Evolutionary conservation across 2,329 filamentous ascomycete genomes (phyloP).

Genomic region (Hirsutella rhossiliensis): DNA sequence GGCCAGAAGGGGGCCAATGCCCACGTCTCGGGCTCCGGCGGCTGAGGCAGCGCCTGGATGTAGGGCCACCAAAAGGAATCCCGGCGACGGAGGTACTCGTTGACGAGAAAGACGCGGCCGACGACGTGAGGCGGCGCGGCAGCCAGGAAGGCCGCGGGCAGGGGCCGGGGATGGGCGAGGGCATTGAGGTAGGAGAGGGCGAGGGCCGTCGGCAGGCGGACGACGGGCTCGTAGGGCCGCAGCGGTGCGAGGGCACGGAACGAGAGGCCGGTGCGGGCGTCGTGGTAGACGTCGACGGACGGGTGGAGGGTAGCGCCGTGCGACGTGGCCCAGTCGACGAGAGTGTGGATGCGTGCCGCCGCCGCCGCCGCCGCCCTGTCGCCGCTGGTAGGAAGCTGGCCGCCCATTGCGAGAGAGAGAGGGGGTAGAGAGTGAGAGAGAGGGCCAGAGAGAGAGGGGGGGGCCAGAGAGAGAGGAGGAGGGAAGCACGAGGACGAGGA

Average conservation of each 20-base stretch:
- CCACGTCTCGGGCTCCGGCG: constrained; percentile 36
- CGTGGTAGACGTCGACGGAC: constrained; percentile 38
- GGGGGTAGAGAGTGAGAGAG: too few relatives aligned
- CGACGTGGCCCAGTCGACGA: constrained; percentile 35
- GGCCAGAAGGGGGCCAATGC: constrained; percentile 53
- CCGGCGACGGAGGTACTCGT: constrained; percentile 47
- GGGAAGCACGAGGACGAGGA: too few relatives aligned
- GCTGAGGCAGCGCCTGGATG: constrained; percentile 51
- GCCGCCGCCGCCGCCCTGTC: constrained; percentile 4
- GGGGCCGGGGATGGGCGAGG: constrained; percentile 17
- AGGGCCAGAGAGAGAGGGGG: too few relatives aligned
- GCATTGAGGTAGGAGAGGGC: constrained; percentile 49
- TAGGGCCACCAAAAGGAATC: constrained; percentile 59
- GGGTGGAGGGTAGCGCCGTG: constrained; percentile 37
- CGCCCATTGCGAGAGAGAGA: too few relatives aligned
- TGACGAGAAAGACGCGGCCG: constrained; percentile 56
- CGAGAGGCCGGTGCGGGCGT: constrained; percentile 38
- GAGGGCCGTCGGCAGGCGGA: constrained; percentile 37
- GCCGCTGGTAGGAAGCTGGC: too few relatives aligned
- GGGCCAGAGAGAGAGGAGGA: too few relatives aligned
- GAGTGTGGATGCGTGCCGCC: constrained; percentile 13
- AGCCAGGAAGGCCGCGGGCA: constrained; percentile 38
- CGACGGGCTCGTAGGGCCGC: constrained; percentile 28
- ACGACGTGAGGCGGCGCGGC: constrained; percentile 44
- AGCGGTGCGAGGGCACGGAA: constrained; percentile 27